phyloP scores from a whole-genome alignment of 495 filamentous ascomycete genomes.

The Parachaetomium inaequale region DNA sequence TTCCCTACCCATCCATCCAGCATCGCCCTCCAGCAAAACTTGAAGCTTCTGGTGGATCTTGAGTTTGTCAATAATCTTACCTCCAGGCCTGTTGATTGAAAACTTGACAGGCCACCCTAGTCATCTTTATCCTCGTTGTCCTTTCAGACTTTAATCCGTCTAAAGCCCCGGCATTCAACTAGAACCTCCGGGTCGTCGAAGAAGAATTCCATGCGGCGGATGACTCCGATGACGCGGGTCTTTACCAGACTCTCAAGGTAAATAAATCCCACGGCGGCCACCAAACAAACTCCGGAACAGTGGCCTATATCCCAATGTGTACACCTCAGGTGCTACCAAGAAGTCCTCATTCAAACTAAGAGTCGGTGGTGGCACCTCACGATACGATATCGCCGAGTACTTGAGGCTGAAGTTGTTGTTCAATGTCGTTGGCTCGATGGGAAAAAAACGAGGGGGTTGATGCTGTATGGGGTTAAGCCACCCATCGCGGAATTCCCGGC shows the following conservation, averaged over 20 bases:
- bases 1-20: neutral
- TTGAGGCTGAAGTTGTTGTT: neutral
- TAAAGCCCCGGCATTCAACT: neutral
- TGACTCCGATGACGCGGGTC: neutral
- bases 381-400: neutral
- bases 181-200: neutral
- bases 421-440: neutral
- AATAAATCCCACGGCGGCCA: neutral
- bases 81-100: neutral
- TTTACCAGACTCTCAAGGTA: neutral
- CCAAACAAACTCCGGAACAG: neutral
- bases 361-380: neutral
- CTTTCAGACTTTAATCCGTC: neutral
- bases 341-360: neutral
- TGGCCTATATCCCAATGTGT: neutral
- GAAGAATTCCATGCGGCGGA: neutral
- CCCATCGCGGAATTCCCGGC: too few relatives aligned
- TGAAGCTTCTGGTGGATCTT: neutral
- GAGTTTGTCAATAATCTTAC: neutral
- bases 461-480: neutral
- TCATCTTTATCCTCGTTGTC: neutral
- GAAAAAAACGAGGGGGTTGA: neutral
- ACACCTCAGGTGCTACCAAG: neutral
- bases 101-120: neutral
- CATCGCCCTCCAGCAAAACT: neutral